Evolutionary conservation across 1,284 basidiomycete species (phyloP), one percentile per base, ranked within the genome.

Genomic region (Puccinia triticina): DNA sequence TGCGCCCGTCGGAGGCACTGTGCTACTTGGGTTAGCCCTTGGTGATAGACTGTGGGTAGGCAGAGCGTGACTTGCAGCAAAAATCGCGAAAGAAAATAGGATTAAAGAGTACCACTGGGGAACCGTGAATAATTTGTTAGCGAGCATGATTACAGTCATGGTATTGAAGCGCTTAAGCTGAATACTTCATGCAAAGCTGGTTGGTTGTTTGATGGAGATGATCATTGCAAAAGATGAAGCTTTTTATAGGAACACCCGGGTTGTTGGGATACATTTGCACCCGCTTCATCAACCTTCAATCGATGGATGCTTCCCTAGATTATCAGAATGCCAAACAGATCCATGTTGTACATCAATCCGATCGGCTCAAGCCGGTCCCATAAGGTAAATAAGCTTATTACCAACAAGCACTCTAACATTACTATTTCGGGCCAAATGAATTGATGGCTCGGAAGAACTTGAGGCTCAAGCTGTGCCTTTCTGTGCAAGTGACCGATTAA

Each of bases 281-380:
- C 18, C 48, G 18, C 29, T 61, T 34, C 29, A 61, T 18, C 59
- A 32, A 34, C 14, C 59, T 61, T 61, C 59, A 29, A 61, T 61
- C 59, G 59, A 61, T 61, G 59, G 59, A 12, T 34, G 5, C 59
- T 61, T 61, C 26, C n/a, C 32, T 18, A 61, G 18, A 61, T 32
- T 61, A 16, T 2, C 8, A 34, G 8, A 34, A 32, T 61, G 59
- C 59, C 59, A 61, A 34, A 61, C 59, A 61, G 29, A 34, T 61
- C 59, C 59, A 61, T 61, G 59, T 61, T 61, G 59, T 34, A n/a
- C 59, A 32, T 61, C 59, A 34, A 14, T 10, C 59, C 59, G 59
- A 61, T 61, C 59, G 59, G 29, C 59, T n/a, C n/a, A 29, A n/a
- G n/a, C n/a, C n/a, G 57, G 21, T 59, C 11, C 59, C 59, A 32